These are phyloP conservation scores for Petunia axillaris DNA, from an alignment of 257 asterid genomes.

Conservation along the genomic window DNA sequence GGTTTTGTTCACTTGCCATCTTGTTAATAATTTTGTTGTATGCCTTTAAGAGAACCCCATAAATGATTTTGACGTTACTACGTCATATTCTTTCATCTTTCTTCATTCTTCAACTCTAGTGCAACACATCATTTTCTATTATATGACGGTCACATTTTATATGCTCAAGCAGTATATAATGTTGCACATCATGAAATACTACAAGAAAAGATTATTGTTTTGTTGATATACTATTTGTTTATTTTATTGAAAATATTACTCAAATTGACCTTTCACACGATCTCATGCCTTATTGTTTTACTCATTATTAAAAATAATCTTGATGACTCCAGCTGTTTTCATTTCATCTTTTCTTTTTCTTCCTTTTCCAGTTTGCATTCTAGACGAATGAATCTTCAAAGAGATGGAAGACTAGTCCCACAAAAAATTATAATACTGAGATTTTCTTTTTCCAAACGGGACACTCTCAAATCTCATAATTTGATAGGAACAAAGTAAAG, in stretches of 20 bases:
- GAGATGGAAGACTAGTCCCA: background rate
- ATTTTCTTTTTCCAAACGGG: background rate
- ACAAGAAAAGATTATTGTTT: background rate
- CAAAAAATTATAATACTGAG: background rate
- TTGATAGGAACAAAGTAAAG: background rate
- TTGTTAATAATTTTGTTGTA: background rate
- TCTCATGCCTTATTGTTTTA: background rate
- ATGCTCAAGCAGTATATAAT: background rate
- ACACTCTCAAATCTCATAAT: background rate
- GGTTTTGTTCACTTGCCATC: constrained; percentile 6
- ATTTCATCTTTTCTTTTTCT: background rate
- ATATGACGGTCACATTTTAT: background rate
- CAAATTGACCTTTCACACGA: background rate
- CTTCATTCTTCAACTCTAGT: background rate
- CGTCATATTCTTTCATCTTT: too few species aligned
- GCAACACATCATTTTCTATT: background rate
- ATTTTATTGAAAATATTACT: background rate
- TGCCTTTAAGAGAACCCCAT: background rate
- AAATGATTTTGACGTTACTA: background rate
- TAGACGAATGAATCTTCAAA: background rate
- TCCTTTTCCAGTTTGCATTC: background rate
- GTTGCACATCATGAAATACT: background rate
- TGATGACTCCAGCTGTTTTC: background rate
- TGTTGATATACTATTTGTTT: background rate
- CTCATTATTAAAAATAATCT: background rate